Evolutionary conservation across 2,329 filamentous ascomycete genomes (phyloP), one percentile per base, ranked within the genome.

Genomic region (Phialophora expanda): DNA sequence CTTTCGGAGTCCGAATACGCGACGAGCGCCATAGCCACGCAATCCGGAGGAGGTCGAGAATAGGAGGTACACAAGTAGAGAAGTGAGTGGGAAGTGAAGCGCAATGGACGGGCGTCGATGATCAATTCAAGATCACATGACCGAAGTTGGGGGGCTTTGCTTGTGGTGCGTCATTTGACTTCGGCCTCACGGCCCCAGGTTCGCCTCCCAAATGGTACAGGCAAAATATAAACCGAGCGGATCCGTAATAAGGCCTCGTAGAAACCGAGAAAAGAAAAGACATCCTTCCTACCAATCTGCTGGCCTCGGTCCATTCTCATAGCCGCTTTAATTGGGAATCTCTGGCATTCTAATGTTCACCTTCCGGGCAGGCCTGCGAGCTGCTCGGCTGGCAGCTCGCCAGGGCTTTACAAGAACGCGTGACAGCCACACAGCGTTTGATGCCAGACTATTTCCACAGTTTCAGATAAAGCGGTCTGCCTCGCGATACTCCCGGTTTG

Each of bases 1-100:
- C 78, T 81, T 72, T 90, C 89, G 0, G 89, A 95, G 76, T 93
- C 92, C 3, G 91, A 93, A 74, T 96, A 96, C 68, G 90, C 88
- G 71, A 95, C 91, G 32, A 96, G 82, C 14, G 86, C 89, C 91
- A 95, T 95, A 17, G 17, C 38, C 17, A 44, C 3, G 38, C 17
- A n/a, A 4, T 0, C 38, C 7, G 7, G 17, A n/a, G 14, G 34
- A 41, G 6, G 38, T 44, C 38, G 2, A 41, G 34, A 17, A 17
- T 17, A 30, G 7, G 30, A 30, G 30, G 8, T 30, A 17, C 17
- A 4, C 38, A 20, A n/a, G 38, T n/a, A n/a, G 38, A 44, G 38
- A 4, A 3, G 5, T 44, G 38, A 44, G 38, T n/a, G 8, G 48
- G 22, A 8, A 24, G 26, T 53, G 9, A 20, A 53, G 22, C 3